A percentile compares a stretch with the other conserved stretches of the same genome.
phyloP scores from a whole-genome alignment of 768 basidiomycete genomes.

The Suillus variegatus region DNA sequence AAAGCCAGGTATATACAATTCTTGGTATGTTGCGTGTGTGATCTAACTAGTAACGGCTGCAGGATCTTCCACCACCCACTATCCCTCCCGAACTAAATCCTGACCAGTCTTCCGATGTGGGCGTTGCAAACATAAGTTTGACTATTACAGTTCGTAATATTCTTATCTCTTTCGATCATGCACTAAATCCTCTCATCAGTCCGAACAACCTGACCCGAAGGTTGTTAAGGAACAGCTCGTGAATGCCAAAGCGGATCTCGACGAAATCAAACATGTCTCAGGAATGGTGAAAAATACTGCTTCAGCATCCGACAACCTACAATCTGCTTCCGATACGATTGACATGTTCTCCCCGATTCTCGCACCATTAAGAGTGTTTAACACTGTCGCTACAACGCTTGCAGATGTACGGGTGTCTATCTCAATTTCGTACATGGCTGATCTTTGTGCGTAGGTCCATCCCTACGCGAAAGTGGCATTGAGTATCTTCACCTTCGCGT shows the following conservation, averaged over 20 bases:
- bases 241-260: neutral
- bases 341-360: neutral
- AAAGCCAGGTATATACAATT: neutral
- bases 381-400: neutral
- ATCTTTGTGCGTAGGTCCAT: neutral
- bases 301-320: neutral
- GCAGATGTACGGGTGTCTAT: neutral
- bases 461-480: neutral
- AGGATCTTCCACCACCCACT: neutral
- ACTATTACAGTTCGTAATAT: neutral
- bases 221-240: neutral
- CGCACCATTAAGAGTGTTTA: neutral
- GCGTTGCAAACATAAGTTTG: neutral
- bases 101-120: neutral
- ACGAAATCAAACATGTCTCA: neutral
- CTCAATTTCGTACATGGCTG: neutral
- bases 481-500: neutral
- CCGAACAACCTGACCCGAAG: neutral
- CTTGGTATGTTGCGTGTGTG: neutral
- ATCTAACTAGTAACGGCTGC: neutral
- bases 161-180: neutral
- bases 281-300: too few relatives aligned
- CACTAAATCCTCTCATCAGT: neutral
- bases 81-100: neutral
- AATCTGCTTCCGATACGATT: neutral